phyloP scores from a whole-genome alignment of 257 asterid genomes.

The Solanum infundibuliforme region DNA sequence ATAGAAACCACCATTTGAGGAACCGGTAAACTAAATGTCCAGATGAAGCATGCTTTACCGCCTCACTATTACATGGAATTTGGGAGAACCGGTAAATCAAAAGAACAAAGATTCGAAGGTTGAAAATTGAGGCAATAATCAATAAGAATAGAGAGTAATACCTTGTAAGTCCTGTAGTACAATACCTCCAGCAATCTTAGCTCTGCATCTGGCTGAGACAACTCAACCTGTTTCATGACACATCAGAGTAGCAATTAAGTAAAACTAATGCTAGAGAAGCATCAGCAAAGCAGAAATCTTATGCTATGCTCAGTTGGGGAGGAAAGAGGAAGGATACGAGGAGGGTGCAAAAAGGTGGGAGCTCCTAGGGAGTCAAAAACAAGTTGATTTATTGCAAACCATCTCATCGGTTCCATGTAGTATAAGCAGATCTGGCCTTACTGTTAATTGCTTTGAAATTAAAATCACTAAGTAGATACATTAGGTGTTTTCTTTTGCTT shows the following conservation, averaged over 20 bases:
- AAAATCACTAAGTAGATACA: background rate
- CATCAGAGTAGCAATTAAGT: background rate
- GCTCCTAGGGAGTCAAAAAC: background rate
- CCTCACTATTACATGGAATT: background rate
- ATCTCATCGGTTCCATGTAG: background rate
- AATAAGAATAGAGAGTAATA: background rate
- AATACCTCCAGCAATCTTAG: conserved; percentile 39
- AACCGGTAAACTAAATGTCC: background rate
- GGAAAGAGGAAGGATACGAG: background rate
- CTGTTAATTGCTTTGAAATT: background rate
- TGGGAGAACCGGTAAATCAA: background rate
- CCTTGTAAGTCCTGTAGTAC: conserved; percentile 39
- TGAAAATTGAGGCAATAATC: background rate
- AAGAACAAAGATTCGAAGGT: background rate
- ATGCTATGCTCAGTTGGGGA: background rate
- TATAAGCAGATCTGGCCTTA: background rate
- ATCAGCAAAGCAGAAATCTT: background rate
- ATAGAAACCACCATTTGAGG: background rate
- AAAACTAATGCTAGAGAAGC: background rate
- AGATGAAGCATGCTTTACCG: background rate
- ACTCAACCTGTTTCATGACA: conserved; percentile 25
- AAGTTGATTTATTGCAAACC: background rate
- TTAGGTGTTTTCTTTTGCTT: background rate
- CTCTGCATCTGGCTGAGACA: conserved; percentile 37
- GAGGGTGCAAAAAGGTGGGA: background rate